phyloP scores from a whole-genome alignment of 306 rosid species.

The Fagus sylvatica region DNA sequence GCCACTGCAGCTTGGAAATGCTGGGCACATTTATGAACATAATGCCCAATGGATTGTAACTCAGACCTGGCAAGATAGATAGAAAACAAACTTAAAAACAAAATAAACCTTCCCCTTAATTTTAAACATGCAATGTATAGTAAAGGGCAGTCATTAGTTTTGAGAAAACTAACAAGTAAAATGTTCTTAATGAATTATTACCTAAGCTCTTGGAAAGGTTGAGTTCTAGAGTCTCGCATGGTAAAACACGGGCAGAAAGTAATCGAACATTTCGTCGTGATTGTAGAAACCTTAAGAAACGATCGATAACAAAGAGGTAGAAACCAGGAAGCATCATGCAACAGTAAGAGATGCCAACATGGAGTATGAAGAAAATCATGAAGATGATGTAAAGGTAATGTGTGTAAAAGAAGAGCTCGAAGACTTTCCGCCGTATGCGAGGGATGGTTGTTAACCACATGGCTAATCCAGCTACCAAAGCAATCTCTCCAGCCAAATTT shows the following conservation, averaged over 20 bases:
- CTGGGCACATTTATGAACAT: conserved; percentile 72
- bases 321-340: conserved; percentile 69
- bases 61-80: conserved; percentile 46
- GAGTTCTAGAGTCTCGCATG: conserved; percentile 65
- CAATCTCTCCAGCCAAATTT: conserved; percentile 66
- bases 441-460: conserved; percentile 69
- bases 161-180: not conserved
- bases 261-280: conserved; percentile 46
- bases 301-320: conserved; percentile 78
- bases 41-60: conserved; percentile 64
- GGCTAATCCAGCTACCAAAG: conserved; percentile 53
- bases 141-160: no score
- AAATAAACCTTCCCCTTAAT: not conserved
- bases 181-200: conserved; percentile 4
- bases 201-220: conserved; percentile 68
- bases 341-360: conserved; percentile 52
- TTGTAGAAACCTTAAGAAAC: conserved; percentile 65
- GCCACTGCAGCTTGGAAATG: conserved; percentile 89
- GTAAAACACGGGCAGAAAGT: conserved; percentile 59
- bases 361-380: conserved; percentile 68
- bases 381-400: conserved; percentile 73
- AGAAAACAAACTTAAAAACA: not conserved
- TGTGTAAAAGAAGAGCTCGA: conserved; percentile 74
- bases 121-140: no score
- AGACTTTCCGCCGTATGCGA: conserved; percentile 53